Percentiles rank a stretch among this genome's conserved stretches.
Conservation (phyloP, 1,139 yeast species). For the Ogataea hybrid region DNA sequence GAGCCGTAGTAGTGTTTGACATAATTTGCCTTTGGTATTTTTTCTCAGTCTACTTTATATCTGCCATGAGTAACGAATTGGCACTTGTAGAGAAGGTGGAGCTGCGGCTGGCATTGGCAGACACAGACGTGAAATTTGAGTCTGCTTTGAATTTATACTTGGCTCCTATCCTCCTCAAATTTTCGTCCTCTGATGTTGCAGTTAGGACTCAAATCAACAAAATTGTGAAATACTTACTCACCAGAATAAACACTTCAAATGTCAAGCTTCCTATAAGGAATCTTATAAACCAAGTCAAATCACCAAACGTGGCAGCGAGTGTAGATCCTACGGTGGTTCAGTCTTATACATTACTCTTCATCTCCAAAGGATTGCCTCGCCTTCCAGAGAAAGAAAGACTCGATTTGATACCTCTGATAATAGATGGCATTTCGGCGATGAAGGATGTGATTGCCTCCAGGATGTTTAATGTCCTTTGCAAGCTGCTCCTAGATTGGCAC, state of each 20-base stretch:
- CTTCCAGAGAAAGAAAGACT: slow-evolving; percentile 36
- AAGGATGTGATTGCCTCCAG: slow-evolving; percentile 48
- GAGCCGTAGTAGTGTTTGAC: slow-evolving; percentile 6
- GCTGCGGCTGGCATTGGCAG: slow-evolving; percentile 76
- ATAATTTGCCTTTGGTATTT: slow-evolving; percentile 8
- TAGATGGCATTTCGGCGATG: slow-evolving; percentile 43
- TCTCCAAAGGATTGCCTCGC: slow-evolving; percentile 64
- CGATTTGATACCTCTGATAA: slow-evolving; percentile 46
- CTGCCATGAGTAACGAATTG: slow-evolving; percentile 43
- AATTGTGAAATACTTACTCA: slow-evolving; percentile 63
- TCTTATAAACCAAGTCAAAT: slow-evolving; percentile 60
- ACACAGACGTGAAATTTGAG: slow-evolving; percentile 63
- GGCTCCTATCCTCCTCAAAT: slow-evolving; percentile 74
- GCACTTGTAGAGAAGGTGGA: slow-evolving; percentile 74
- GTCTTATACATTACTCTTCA: slow-evolving; percentile 63
- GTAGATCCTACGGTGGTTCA: slow-evolving; percentile 54
- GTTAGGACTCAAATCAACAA: slow-evolving; percentile 70
- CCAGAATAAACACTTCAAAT: slow-evolving; percentile 60
- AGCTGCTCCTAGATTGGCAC: slow-evolving; percentile 49
- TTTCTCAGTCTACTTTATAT: background rate
- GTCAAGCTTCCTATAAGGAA: slow-evolving; percentile 62
- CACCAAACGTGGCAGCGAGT: slow-evolving; percentile 44
- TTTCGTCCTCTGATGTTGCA: slow-evolving; percentile 67
- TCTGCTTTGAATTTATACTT: slow-evolving; percentile 59
- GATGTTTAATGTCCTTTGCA: slow-evolving; percentile 60